Evolutionary conservation across 306 rosid genomes (phyloP).

Genomic region (Styphnolobium japonicum): DNA sequence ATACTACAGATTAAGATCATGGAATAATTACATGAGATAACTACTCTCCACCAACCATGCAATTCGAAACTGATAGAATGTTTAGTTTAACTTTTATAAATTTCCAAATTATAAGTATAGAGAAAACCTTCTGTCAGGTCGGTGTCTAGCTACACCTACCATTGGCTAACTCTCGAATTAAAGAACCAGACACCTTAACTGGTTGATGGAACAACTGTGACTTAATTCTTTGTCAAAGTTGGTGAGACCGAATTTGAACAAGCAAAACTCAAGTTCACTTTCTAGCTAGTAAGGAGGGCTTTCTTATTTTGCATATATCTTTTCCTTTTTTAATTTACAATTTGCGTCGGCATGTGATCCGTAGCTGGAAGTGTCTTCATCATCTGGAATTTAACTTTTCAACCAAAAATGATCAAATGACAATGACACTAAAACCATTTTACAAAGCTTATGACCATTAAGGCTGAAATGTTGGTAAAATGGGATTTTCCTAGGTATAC

Average conservation of each 20-base stretch:
- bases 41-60: neutral
- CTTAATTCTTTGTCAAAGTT: conserved; percentile 12
- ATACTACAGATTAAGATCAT: neutral
- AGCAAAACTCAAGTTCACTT: neutral
- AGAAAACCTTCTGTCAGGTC: conserved; percentile 3
- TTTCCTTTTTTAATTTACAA: neutral
- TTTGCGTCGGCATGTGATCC: neutral
- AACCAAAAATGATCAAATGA: conserved; percentile 22
- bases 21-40: conserved; percentile 3
- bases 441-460: neutral
- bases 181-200: neutral
- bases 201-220: conserved; percentile 29
- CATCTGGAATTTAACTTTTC: conserved; percentile 22
- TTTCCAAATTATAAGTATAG: neutral
- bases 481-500: conserved; percentile 31
- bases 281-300: neutral
- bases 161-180: neutral
- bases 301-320: neutral
- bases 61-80: neutral
- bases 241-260: conserved; percentile 20
- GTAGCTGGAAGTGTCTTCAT: conserved; percentile 10
- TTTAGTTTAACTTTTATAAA: too few species aligned
- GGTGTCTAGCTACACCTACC: conserved; percentile 23
- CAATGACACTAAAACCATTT: conserved; percentile 29
- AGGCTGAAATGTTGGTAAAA: conserved; percentile 29